Evolutionary conservation across 371 early-diverging fungal species (phyloP).

Genomic region (Mortierella sp.): DNA sequence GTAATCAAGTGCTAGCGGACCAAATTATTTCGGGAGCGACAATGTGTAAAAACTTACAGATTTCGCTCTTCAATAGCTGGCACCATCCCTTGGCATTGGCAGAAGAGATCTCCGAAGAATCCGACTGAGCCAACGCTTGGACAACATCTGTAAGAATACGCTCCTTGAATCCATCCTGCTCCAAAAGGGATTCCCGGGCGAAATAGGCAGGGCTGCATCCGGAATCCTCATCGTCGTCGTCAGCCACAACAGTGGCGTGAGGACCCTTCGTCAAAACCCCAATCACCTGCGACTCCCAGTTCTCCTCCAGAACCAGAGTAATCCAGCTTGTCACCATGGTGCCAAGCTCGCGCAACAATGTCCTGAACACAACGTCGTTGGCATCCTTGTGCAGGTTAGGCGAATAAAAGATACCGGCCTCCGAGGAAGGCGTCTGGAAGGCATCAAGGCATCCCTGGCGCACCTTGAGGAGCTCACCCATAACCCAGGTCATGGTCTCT

Average conservation of each 20-base stretch:
- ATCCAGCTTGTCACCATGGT: slow-evolving; percentile 42
- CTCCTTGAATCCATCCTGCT: slow-evolving; percentile 41
- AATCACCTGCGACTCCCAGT: slow-evolving; percentile 39
- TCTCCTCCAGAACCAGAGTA: slow-evolving; percentile 31
- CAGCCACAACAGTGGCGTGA: not conserved
- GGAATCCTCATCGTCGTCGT: slow-evolving; percentile 24
- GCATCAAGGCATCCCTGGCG: slow-evolving; percentile 51
- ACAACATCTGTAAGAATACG: slow-evolving; percentile 45
- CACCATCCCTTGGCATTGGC: slow-evolving; percentile 48
- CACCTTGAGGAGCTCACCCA: slow-evolving; percentile 60
- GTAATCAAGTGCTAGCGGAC: not conserved
- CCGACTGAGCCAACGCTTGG: slow-evolving; percentile 25
- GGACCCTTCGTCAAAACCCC: slow-evolving; percentile 15
- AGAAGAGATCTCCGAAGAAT: slow-evolving; percentile 20
- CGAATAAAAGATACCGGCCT: slow-evolving; percentile 42
- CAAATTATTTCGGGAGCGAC: not conserved
- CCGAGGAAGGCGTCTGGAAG: slow-evolving; percentile 41
- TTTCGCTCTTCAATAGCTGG: slow-evolving; percentile 40
- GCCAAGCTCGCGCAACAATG: slow-evolving; percentile 32
- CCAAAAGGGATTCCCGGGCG: slow-evolving; percentile 27
- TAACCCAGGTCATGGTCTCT: slow-evolving; percentile 58
- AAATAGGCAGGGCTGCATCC: slow-evolving; percentile 27
- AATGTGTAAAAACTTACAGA: slow-evolving; percentile 16
- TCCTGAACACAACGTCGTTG: slow-evolving; percentile 49
- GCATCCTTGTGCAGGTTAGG: slow-evolving; percentile 38